Base-by-base conservation (phyloP, 2,329 filamentous ascomycete species). In the Aspergillus sp. region DNA sequence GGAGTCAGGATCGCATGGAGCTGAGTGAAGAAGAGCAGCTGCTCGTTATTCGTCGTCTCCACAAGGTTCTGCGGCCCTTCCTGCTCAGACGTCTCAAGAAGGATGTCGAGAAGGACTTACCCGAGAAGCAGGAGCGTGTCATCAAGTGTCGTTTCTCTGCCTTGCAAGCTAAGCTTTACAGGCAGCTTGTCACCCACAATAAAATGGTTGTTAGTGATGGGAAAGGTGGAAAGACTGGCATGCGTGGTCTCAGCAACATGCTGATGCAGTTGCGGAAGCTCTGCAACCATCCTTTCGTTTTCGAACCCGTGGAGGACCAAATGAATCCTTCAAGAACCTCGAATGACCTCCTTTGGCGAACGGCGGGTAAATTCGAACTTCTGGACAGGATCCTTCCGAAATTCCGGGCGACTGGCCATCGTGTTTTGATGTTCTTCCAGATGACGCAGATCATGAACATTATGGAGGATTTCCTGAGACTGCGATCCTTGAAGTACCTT, bases 391-490 rank as follows among this genome's bases (percentile, higher is more conserved):
- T 98, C 52, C 70, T 98, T 54, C 93, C 93, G 42, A 98, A 98
- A 72, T 97, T 98, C 70, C 82, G 88, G 59, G 84, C 80, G 3
- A 90, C 88, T 1, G 89, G 89, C 13, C 93, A 98, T 81, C 86
- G 93, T 70, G 90, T 97, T 23, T 78, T 98, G 67, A 97, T 98
- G 87, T 98, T 98, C 80, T 98, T 98, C 79, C 93, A 98, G 69
- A 98, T 98, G 93, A 98, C 93, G 3, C 90, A 95, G 53, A 98
- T 98, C 66, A 98, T 98, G 93, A 95, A 98, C 71, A 98, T 98
- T 63, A 97, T 98, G 93, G 93, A 98, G 61, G 93, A 98, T 67
- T 98, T 95, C 67, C 72, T 98, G 53, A 85, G 91, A 3, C 85
- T 89, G 62, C 82, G 88, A 55, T 86, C 85, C 42, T 78, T 95